Base-by-base conservation (phyloP, 768 basidiomycete genomes). In the Pisolithus sp. region DNA sequence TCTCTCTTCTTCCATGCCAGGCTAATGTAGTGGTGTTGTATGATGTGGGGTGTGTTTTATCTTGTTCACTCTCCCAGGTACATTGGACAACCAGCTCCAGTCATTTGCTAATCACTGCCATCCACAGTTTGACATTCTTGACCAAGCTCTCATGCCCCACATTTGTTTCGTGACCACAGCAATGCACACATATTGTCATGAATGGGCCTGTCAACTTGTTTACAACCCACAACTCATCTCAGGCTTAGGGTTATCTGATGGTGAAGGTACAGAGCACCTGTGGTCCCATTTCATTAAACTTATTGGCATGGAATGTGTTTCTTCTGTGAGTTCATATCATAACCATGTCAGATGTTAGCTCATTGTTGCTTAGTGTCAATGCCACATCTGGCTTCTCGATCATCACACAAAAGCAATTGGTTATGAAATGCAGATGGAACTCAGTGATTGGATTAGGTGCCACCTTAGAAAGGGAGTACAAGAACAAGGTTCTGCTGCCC, bases 111-210 rank as follows among this genome's bases (percentile, higher is more conserved):
- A 12, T 3, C 10, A 13, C 31, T 42, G 23, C 7, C 9, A 21
- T 42, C 21, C 7, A 18, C 9, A 42, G 41, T 42, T 23, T 20
- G 23, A 42, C 5, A 42, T 42, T 12, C 9, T 42, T 20, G 18
- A 42, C 41, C 7, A 10, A 42, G 39, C 18, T n/a, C 23, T 42
- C 41, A 23, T n/a, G 42, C 62, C 64, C 2, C 58, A 67, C 0
- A 7, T 74, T 5, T 13, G 38, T 0, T 71, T 70, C 39, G 64
- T 62, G 0, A 70, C 69, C 0, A 67, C 65, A 7, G 71, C 67
- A 0, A 68, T 75, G 66, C 73, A 76, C 52, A 68, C 70, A 0
- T 73, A 71, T 48, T 66, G 65, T 13, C 72, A 73, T 48, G 62
- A 70, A 42, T 73, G 68, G 71, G 53, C 65, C 60, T 53, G 55